phyloP scores from a whole-genome alignment of 2,329 filamentous ascomycete species.

The Alternaria atra region DNA sequence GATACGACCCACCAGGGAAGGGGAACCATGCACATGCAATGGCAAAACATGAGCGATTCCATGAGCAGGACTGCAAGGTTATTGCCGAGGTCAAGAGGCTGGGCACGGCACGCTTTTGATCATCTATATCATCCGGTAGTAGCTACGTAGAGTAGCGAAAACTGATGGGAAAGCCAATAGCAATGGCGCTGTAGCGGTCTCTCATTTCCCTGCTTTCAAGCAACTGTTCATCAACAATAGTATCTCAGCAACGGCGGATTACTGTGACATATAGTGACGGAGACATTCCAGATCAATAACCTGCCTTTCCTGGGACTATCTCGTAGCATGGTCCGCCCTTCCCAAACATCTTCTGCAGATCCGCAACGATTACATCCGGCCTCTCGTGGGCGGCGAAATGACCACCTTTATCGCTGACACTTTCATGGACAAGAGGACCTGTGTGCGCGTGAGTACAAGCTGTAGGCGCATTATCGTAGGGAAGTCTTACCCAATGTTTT shows the following conservation, averaged over 20 bases:
- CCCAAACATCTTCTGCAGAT: constrained; percentile 68
- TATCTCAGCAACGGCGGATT: not conserved
- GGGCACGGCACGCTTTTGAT: not conserved
- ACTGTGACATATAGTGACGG: not conserved
- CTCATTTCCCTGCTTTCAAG: not conserved
- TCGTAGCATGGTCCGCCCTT: constrained; percentile 51
- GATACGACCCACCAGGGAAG: too few species aligned
- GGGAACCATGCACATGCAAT: not conserved
- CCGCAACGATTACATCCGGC: constrained; percentile 62
- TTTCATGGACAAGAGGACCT: constrained; percentile 65
- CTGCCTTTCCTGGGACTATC: constrained; percentile 45
- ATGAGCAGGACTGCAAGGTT: not conserved
- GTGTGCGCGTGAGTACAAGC: constrained; percentile 1
- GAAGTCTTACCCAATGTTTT: constrained; percentile 61
- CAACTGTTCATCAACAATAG: not conserved
- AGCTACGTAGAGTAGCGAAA: not conserved
- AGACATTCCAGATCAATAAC: constrained; percentile 24
- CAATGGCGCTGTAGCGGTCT: not conserved
- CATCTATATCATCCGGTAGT: not conserved
- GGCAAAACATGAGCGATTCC: not conserved
- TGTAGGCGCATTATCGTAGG: not conserved
- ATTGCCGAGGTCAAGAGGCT: not conserved
- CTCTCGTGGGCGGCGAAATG: constrained; percentile 70
- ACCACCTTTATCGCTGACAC: constrained; percentile 61
- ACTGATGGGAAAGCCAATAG: not conserved